Evolutionary conservation across 768 basidiomycete genomes (phyloP).

Genomic region (Galerina marginata): DNA sequence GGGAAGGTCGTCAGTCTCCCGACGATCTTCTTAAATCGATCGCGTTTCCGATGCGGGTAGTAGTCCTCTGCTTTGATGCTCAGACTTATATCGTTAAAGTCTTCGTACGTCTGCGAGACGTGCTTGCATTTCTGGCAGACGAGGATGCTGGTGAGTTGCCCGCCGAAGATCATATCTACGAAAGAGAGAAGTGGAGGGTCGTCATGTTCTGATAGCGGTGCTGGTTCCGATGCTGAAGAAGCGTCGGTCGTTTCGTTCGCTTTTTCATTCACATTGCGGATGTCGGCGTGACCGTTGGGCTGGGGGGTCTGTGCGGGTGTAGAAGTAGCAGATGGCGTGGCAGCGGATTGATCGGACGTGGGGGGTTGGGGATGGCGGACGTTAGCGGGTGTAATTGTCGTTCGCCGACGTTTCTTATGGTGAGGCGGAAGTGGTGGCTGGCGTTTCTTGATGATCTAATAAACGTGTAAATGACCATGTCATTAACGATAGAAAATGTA

Average conservation of each 20-base stretch:
- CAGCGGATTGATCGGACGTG: not conserved
- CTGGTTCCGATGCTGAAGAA: not conserved
- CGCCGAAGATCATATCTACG: constrained; percentile 90
- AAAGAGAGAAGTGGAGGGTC: constrained; percentile 69
- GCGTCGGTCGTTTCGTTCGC: not conserved
- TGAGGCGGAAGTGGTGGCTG: constrained; percentile 45
- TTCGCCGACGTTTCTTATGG: constrained; percentile 46
- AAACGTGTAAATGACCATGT: constrained; percentile 1
- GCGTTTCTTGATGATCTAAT: constrained; percentile 79
- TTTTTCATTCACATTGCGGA: constrained; percentile 4
- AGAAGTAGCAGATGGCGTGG: not conserved
- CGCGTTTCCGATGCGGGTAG: constrained; percentile 66
- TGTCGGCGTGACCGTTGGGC: constrained; percentile 8
- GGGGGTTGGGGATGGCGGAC: constrained; percentile 5
- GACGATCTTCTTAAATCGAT: constrained; percentile 76
- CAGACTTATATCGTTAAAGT: constrained; percentile 92
- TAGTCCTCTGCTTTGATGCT: constrained; percentile 88
- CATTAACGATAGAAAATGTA: not conserved
- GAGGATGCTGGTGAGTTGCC: constrained; percentile 86
- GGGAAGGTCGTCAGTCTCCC: constrained; percentile 59
- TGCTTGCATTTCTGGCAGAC: constrained; percentile 95
- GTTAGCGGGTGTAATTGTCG: constrained; percentile 36
- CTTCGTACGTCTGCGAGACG: constrained; percentile 90
- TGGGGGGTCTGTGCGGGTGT: constrained; percentile 11
- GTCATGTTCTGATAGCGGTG: constrained; percentile 25